Evolutionary conservation across 202 grass and related monocot species (phyloP).

Genomic region (Musa balbisiana): DNA sequence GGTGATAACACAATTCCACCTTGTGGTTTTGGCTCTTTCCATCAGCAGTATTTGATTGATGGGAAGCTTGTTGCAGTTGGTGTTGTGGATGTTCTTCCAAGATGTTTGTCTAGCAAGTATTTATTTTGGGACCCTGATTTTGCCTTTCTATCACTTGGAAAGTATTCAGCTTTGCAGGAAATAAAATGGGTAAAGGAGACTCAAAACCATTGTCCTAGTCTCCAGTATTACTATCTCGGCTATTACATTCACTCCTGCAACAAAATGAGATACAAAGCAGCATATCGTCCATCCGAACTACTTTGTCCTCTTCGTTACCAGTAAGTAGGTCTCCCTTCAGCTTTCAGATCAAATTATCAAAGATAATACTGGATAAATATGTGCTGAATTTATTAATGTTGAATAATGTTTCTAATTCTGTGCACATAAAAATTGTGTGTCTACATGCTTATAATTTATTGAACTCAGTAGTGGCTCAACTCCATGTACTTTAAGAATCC

Average conservation of each 20-base stretch:
- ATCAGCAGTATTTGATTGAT: constrained; percentile 95
- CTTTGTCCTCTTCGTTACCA: constrained; percentile 83
- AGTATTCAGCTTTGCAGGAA: constrained; percentile 82
- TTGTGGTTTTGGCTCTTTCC: constrained; percentile 90
- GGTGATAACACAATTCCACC: constrained; percentile 51
- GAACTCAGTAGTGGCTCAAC: background rate
- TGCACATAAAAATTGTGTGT: background rate
- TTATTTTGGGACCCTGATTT: constrained; percentile 98
- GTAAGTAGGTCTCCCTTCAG: constrained; percentile 53
- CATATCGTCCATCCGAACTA: constrained; percentile 89
- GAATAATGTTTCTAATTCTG: background rate
- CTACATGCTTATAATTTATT: background rate
- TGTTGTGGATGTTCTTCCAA: constrained; percentile 88
- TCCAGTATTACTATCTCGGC: constrained; percentile 97
- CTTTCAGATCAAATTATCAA: background rate
- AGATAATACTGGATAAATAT: background rate
- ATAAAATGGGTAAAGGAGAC: constrained; percentile 79
- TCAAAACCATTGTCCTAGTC: constrained; percentile 43
- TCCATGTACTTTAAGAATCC: background rate
- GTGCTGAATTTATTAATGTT: background rate
- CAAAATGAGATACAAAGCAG: constrained; percentile 99
- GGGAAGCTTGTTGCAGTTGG: constrained; percentile 93
- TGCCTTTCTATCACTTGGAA: constrained; percentile 90
- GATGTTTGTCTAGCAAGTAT: constrained; percentile 97
- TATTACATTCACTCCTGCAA: constrained; percentile 96